Evolutionary conservation across 1,284 basidiomycete genomes (phyloP), one percentile per base, ranked within the genome.

Genomic region (Wolfiporia cocos): DNA sequence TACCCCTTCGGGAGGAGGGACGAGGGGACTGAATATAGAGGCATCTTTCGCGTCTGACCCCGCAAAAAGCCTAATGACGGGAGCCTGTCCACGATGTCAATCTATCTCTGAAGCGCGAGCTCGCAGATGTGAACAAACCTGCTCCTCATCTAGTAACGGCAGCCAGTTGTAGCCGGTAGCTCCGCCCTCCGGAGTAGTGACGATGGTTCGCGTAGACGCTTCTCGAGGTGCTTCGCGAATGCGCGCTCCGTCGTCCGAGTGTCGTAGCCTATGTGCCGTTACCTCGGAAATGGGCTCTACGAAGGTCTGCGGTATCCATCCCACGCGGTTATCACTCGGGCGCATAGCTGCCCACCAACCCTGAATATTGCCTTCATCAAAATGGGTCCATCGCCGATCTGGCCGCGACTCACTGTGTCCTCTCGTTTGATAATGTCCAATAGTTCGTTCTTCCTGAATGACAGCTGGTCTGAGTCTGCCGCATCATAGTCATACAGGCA

Each of bases 321-420:
- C 83, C 32, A 84, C 69, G 28, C 61, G 59, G 39, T 70, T 64
- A 9, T 67, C 68, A 32, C 71, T 70, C 7, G 62, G 64, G n/a
- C 74, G 69, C 58, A 81, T 71, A 22, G 85, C 86, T 21, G 81
- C 84, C 82, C 83, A 87, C 85, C 85, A 87, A 5, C 86, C 85
- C 60, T 62, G 37, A 4, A n/a, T 17, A n/a, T n/a, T n/a, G n/a
- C n/a, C n/a, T n/a, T n/a, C n/a, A n/a, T n/a, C n/a, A n/a, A n/a
- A n/a, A n/a, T n/a, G n/a, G n/a, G n/a, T n/a, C n/a, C n/a, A n/a
- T n/a, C n/a, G n/a, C n/a, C n/a, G n/a, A n/a, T n/a, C n/a, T n/a
- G n/a, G n/a, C n/a, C n/a, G n/a, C n/a, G 4, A 40, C 59, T 48
- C 28, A 62, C 60, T 3, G 76, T 74, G n/a, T 71, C 68, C 58